A percentile compares a stretch with the other conserved stretches of the same genome.
Conservation (phyloP, 1,284 basidiomycete genomes). For the Coniophora puteana region DNA sequence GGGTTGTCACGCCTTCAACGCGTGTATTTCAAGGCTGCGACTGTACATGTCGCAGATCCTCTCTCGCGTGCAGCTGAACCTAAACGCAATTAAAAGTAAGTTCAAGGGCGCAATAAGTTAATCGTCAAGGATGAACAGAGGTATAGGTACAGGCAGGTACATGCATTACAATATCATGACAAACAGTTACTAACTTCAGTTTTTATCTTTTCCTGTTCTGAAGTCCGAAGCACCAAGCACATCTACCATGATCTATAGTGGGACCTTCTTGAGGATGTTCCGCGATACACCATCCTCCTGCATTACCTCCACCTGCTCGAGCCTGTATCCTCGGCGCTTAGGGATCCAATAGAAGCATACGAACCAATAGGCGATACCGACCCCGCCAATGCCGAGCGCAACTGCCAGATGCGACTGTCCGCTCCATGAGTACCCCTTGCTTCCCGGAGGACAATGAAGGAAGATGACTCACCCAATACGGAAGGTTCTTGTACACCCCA, state of each 20-base stretch:
- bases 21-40: too few relatives aligned
- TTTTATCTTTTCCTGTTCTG: too few relatives aligned
- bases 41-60: too few relatives aligned
- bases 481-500: constrained; percentile 51
- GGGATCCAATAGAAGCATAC: constrained; percentile 55
- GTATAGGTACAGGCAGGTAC: too few relatives aligned
- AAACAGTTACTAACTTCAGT: too few relatives aligned
- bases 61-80: too few relatives aligned
- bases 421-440: constrained; percentile 1
- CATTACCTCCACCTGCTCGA: constrained; percentile 44
- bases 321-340: constrained; percentile 40
- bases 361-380: constrained; percentile 61
- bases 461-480: constrained; percentile 55
- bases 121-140: too few relatives aligned
- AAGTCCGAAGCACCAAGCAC: too few relatives aligned
- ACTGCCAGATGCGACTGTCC: constrained; percentile 50
- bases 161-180: too few relatives aligned
- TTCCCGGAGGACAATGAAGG: neutral
- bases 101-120: too few relatives aligned
- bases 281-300: constrained; percentile 52
- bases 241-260: neutral
- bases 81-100: too few relatives aligned
- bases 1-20: too few relatives aligned
- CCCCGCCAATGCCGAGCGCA: constrained; percentile 43
- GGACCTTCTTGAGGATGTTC: constrained; percentile 32